Evolutionary conservation across 306 rosid species (phyloP).

Genomic region (Quercus parvula): DNA sequence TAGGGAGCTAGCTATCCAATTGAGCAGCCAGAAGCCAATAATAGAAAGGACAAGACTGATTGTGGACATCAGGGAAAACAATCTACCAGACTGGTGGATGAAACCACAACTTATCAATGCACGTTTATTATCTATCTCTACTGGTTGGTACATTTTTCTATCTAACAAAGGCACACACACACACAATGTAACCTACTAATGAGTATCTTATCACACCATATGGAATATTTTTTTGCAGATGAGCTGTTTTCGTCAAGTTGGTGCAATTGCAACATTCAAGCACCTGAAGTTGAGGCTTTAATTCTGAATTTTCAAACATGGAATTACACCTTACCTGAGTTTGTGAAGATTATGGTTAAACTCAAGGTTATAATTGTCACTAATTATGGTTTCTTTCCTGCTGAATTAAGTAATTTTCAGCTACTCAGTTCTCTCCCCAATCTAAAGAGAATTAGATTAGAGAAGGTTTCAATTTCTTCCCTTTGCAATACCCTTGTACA

Average conservation of each 20-base stretch:
- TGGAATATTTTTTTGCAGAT: not conserved
- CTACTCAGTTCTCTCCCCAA: no score
- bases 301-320: not conserved
- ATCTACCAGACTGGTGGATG: not conserved
- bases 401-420: not conserved
- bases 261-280: not conserved
- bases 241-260: not conserved
- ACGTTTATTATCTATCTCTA: not conserved
- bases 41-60: no score
- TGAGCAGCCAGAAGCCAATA: no score
- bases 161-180: not conserved
- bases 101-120: not conserved
- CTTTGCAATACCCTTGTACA: no score
- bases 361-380: not conserved
- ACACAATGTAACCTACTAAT: not conserved
- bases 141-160: not conserved
- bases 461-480: no score
- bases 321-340: not conserved
- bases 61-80: no score
- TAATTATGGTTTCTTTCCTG: not conserved
- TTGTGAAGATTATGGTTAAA: not conserved
- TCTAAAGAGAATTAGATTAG: no score
- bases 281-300: not conserved
- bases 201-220: not conserved
- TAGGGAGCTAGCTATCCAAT: no score